Evolutionary conservation across 176 grass and related monocot species (phyloP).

Genomic region (Aechmea fasciata): DNA sequence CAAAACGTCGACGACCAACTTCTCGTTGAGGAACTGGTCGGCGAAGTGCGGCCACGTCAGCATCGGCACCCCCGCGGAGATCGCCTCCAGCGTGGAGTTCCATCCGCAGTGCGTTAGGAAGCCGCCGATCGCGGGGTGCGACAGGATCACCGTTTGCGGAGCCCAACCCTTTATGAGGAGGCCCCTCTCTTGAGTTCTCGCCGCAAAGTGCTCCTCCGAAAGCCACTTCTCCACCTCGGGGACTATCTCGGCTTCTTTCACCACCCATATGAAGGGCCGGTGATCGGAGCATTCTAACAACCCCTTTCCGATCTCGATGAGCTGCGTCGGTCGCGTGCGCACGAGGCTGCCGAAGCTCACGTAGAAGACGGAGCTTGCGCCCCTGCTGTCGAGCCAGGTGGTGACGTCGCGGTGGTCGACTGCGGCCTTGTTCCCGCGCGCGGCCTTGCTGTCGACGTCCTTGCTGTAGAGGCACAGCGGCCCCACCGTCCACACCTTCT

Average conservation of each 20-base stretch:
- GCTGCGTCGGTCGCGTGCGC: neutral
- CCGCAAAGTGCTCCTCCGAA: conserved; percentile 9
- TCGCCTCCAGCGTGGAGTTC: conserved; percentile 41
- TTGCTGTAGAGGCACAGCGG: conserved; percentile 44
- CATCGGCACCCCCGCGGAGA: conserved; percentile 35
- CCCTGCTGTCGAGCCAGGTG: neutral
- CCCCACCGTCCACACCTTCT: conserved; percentile 41
- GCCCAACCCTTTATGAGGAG: conserved; percentile 32
- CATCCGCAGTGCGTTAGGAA: conserved; percentile 44
- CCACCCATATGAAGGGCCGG: conserved; percentile 55
- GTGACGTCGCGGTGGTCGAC: neutral
- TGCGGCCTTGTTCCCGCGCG: neutral
- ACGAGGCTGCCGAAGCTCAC: neutral
- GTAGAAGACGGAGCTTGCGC: neutral
- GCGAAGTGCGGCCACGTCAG: conserved; percentile 50
- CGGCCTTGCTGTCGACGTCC: neutral
- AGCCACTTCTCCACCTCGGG: conserved; percentile 20
- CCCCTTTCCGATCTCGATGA: conserved; percentile 42
- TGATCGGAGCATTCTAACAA: conserved; percentile 34
- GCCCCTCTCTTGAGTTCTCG: conserved; percentile 16
- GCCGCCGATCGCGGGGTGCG: conserved; percentile 28
- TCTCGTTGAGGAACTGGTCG: conserved; percentile 58
- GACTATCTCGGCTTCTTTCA: conserved; percentile 29
- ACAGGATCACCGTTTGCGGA: conserved; percentile 32
- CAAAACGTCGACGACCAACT: conserved; percentile 34